Evolutionary conservation across 306 rosid species (phyloP).

Genomic region (Ormosia emarginata): DNA sequence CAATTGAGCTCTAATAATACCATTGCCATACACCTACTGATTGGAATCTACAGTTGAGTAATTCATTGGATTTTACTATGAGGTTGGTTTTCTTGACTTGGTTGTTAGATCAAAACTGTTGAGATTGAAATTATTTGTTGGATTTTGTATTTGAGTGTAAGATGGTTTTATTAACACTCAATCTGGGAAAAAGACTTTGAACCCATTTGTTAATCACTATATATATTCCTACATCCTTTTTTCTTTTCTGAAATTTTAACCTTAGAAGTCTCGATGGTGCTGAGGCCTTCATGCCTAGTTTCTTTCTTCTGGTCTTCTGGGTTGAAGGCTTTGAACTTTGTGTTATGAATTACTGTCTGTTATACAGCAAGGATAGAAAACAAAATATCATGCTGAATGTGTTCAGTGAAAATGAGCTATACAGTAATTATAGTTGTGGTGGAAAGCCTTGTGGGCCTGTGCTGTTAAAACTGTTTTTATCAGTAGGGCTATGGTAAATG

Average conservation of each 20-base stretch:
- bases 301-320: not conserved
- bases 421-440: constrained; percentile 13
- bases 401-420: constrained; percentile 26
- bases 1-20: constrained; percentile 1
- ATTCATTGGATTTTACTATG: constrained; percentile 18
- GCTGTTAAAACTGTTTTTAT: constrained; percentile 53
- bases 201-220: not conserved
- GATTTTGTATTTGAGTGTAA: not conserved
- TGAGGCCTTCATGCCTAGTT: not conserved
- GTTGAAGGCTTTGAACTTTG: not conserved
- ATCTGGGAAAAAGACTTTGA: not conserved
- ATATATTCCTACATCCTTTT: not conserved
- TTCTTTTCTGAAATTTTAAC: not conserved
- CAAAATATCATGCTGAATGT: not conserved
- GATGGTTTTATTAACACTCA: not conserved
- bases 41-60: constrained; percentile 13
- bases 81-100: constrained; percentile 23
- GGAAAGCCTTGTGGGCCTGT: constrained; percentile 47
- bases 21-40: not conserved
- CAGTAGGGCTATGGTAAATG: constrained; percentile 39
- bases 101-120: not conserved
- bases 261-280: not conserved
- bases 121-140: not conserved
- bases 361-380: not conserved
- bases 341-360: constrained; percentile 25